Conservation (phyloP, 371 early-diverging fungal species). For the Actinomortierella wolfii region DNA sequence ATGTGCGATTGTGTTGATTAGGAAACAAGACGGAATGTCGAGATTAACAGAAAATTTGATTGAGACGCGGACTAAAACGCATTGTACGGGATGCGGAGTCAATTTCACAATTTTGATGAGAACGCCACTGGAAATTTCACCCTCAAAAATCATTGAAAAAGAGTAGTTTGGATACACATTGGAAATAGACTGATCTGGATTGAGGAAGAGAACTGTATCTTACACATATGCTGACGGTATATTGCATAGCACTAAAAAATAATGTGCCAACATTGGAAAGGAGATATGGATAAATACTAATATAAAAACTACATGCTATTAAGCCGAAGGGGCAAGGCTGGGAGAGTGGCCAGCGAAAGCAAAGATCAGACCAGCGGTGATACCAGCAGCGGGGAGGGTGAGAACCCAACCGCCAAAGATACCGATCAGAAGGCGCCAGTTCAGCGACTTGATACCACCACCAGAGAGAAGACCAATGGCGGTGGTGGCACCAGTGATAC, state of each 20-base stretch:
- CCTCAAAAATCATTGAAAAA: too few relatives aligned
- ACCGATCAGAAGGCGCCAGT: conserved; percentile 81
- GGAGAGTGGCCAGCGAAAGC: conserved; percentile 69
- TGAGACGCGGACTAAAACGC: too few relatives aligned
- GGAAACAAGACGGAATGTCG: too few relatives aligned
- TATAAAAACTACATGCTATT: not conserved
- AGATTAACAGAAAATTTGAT: too few relatives aligned
- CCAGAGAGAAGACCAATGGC: conserved; percentile 89
- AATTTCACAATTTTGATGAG: too few relatives aligned
- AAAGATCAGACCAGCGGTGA: conserved; percentile 70
- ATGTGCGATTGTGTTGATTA: too few relatives aligned
- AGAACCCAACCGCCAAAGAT: conserved; percentile 80
- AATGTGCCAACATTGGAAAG: not conserved
- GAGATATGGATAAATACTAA: not conserved
- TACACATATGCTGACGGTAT: too few relatives aligned
- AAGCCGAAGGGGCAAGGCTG: conserved; percentile 14
- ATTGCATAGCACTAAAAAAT: not conserved
- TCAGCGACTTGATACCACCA: conserved; percentile 65
- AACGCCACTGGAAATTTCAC: too few relatives aligned
- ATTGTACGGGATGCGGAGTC: too few relatives aligned
- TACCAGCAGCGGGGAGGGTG: conserved; percentile 82
- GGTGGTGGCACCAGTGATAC: conserved; percentile 84
- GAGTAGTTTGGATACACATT: too few relatives aligned
- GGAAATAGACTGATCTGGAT: too few relatives aligned
- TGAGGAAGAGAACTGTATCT: too few relatives aligned